These are phyloP conservation scores for Rhododendron molle DNA, from an alignment of 148 eudicot species.

Conservation along the genomic window DNA sequence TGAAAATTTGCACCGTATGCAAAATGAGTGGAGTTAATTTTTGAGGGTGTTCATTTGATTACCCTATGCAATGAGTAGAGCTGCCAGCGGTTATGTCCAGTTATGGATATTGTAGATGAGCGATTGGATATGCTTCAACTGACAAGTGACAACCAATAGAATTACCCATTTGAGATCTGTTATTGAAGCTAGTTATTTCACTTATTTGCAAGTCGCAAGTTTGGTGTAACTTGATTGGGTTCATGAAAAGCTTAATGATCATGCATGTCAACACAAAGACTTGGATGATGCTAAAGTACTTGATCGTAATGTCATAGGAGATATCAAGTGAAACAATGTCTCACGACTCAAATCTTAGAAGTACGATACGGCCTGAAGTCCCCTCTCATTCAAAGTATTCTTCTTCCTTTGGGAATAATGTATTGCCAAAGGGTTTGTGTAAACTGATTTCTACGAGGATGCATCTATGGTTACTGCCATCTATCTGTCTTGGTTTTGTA, in stretches of 20 bases:
- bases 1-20: not conserved
- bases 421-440: not conserved
- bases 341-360: not conserved
- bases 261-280: not conserved
- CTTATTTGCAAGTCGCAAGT: not conserved
- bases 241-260: slow-evolving; percentile 1
- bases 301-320: not conserved
- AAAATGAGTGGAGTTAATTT: not conserved
- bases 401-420: not conserved
- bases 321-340: not conserved
- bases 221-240: not conserved
- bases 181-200: not conserved
- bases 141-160: not conserved
- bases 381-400: not conserved
- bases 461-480: not conserved
- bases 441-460: not conserved
- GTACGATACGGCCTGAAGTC: not conserved
- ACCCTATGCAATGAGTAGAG: not conserved
- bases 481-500: not conserved
- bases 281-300: not conserved
- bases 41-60: not conserved
- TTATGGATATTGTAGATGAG: not conserved
- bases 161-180: not conserved
- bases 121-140: not conserved
- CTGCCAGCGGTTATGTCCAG: not conserved